These are phyloP conservation scores for Backusella australiensis DNA, from an alignment of 192 early-diverging fungal species.

Conservation along the genomic window DNA sequence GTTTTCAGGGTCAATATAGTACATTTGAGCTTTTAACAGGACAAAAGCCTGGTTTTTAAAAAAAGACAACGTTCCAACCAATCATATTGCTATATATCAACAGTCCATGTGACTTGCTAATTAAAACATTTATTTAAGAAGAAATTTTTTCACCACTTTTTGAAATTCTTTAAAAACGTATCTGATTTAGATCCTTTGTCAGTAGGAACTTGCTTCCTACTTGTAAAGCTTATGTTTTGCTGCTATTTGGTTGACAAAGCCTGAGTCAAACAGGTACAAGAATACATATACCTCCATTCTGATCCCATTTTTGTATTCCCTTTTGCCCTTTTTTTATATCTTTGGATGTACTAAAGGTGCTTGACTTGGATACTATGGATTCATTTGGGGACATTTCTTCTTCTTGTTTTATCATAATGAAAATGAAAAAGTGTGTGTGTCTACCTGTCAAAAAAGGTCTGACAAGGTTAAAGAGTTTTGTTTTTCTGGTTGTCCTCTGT, in stretches of 20 bases:
- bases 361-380: not conserved
- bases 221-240: constrained; percentile 1
- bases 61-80: not conserved
- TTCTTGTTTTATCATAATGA: not conserved
- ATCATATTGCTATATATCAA: not conserved
- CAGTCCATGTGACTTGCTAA: not conserved
- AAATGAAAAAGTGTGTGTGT: not conserved
- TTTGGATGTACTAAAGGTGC: not conserved
- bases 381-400: not conserved
- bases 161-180: not conserved
- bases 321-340: not conserved
- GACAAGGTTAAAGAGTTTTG: too few species aligned
- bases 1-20: not conserved
- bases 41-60: not conserved
- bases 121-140: not conserved
- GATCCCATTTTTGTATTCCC: not conserved
- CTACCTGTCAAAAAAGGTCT: too few species aligned
- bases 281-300: constrained; percentile 13
- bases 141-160: not conserved
- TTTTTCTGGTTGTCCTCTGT: too few species aligned
- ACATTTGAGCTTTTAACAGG: not conserved
- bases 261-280: constrained; percentile 16
- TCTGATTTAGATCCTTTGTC: constrained; percentile 19
- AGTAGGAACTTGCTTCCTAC: not conserved
- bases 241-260: constrained; percentile 7